Base-by-base conservation (phyloP, 176 grass and related monocot genomes). In the Carex parvula region DNA sequence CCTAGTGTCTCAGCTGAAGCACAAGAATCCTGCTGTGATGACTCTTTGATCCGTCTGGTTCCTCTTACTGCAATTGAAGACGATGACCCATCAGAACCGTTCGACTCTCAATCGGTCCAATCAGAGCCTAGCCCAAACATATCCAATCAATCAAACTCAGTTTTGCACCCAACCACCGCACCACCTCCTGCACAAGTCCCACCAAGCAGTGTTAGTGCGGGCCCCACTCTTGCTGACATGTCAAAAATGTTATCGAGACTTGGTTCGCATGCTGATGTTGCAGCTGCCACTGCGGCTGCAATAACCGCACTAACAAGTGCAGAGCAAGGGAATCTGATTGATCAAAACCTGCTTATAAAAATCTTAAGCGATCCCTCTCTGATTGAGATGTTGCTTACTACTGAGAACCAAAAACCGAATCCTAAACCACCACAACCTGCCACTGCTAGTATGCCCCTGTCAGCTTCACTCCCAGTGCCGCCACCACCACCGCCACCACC, bases 261-360 rank as follows among this genome's bases (percentile, higher is more conserved):
- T 4, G 17, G 82, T 37, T 70, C 33, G 9, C 88, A 94, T 20
- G 80, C 97, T 84, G 93, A 95, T 67, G 86, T 90, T 62, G 22
- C 84, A 77, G 93, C 97, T 66, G 97, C 97, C 79, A 91, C 91
- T 55, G 84, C 90, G 79, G 95, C 91, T 69, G 93, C 93, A 18
- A 90, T 89, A 79, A 99, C 92, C 46, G 95, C 95, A 57, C 88
- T 95, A 70, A 96, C 91, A 88, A 99, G 87, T 81, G 95, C 84
- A 41, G 87, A 91, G 77, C 85, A 94, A 61, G 97, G 93, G 80
- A 92, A 63, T 65, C 79, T 95, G 82, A 88, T 99, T 3, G 96
- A 99, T 50, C 78, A 79, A 52, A 89, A 99, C 72, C 86, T 99
- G 41, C 93, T 99, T 39, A 88, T 99, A 63, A 91, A 91, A 84